These are phyloP conservation scores for Aspergillus sp. DNA, from an alignment of 2,329 filamentous ascomycete species.

Conservation along the genomic window DNA sequence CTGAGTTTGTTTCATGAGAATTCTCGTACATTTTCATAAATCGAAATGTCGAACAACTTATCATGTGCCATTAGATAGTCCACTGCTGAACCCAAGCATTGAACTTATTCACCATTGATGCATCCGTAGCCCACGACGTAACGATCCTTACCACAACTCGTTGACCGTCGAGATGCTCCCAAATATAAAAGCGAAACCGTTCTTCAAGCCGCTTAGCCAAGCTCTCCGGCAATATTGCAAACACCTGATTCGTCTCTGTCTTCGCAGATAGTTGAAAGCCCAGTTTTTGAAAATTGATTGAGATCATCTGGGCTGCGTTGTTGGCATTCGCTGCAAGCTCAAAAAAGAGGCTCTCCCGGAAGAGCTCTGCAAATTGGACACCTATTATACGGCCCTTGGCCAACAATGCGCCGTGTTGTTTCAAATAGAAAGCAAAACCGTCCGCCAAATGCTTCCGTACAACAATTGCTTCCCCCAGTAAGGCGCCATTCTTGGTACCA, in stretches of 20 bases:
- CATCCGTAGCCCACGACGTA: conserved; percentile 48
- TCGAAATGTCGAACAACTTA: not conserved
- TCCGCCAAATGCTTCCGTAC: conserved; percentile 41
- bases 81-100: conserved; percentile 24
- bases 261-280: conserved; percentile 40
- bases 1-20: not conserved
- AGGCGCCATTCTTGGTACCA: conserved; percentile 47
- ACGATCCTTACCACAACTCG: conserved; percentile 40
- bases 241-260: conserved; percentile 49
- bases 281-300: conserved; percentile 35
- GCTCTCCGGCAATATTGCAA: conserved; percentile 37
- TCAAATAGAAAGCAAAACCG: conserved; percentile 47
- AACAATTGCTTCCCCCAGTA: conserved; percentile 47
- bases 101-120: conserved; percentile 34
- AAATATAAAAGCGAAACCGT: conserved; percentile 43
- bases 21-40: not conserved
- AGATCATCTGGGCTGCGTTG: conserved; percentile 39
- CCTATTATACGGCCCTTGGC: conserved; percentile 47
- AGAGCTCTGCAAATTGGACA: conserved; percentile 46
- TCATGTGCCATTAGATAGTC: conserved; percentile 8
- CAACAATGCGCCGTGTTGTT: conserved; percentile 46
- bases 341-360: conserved; percentile 42
- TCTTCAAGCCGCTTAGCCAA: conserved; percentile 38
- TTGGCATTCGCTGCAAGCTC: conserved; percentile 43
- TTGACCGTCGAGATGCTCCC: conserved; percentile 39